Evolutionary conservation across 306 rosid genomes (phyloP).

Genomic region (Oemleria cerasiformis): DNA sequence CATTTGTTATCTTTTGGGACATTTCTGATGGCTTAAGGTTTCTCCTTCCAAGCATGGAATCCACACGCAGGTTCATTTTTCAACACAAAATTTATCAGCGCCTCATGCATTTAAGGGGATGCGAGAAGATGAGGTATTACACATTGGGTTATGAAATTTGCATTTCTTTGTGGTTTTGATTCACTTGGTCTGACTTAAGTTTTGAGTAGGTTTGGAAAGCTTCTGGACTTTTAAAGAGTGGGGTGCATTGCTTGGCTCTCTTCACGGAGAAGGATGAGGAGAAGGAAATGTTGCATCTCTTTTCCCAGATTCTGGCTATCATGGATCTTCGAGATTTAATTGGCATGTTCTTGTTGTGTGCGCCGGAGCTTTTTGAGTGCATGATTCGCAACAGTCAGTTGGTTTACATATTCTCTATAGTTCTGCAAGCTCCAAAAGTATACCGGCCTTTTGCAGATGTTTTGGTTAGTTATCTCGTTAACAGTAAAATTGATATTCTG

Average conservation of each 20-base stretch:
- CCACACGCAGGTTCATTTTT: conserved; percentile 66
- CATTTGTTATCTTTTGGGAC: conserved; percentile 25
- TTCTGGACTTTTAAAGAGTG: conserved; percentile 92
- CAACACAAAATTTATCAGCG: conserved; percentile 65
- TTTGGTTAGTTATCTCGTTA: conserved; percentile 87
- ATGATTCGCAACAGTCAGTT: conserved; percentile 87
- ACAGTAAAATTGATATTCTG: conserved; percentile 79
- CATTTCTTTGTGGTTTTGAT: conserved; percentile 22
- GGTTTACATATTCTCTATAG: conserved; percentile 89
- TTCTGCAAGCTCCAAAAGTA: conserved; percentile 75
- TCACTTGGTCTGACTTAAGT: conserved; percentile 25
- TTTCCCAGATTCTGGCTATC: conserved; percentile 90
- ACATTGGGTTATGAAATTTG: conserved; percentile 19
- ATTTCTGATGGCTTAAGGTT: conserved; percentile 51
- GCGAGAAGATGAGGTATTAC: conserved; percentile 96
- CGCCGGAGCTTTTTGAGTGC: conserved; percentile 98
- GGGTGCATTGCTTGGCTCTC: conserved; percentile 94
- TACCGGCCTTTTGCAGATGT: conserved; percentile 90
- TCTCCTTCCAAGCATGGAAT: conserved; percentile 44
- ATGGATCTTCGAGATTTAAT: conserved; percentile 99
- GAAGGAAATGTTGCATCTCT: conserved; percentile 90
- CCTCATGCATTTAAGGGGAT: conserved; percentile 86
- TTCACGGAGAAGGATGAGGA: conserved; percentile 98
- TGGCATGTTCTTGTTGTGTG: conserved; percentile 98
- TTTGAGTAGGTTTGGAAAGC: conserved; percentile 81